Evolutionary conservation across 208 protist genomes (phyloP), one percentile per base, ranked within the genome.

Genomic region (Phytomonas serpens): DNA sequence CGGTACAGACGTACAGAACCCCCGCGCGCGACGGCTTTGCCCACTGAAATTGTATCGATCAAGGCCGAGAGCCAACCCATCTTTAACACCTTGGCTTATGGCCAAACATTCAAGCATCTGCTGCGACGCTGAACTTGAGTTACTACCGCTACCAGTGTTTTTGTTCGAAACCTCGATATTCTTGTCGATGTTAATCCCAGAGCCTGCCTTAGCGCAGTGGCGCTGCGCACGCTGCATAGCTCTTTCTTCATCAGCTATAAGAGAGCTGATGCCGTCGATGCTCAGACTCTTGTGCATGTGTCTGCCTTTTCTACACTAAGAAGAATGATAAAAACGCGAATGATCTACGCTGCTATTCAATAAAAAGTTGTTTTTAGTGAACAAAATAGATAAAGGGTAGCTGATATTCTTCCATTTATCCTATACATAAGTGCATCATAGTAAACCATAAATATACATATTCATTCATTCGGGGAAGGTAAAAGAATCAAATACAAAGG

Each of bases 1-100:
- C n/a, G 83, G 83, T 1, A 88, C 77, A n/a, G 84, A 79, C 57
- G 80, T 93, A 71, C 82, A 91, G 77, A 93, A 95, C 69, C 80
- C 83, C 38, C 87, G 85, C 31, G 90, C 83, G 63, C 83, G 78
- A 57, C 77, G 75, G 13, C 68, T 75, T 47, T 82, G 70, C 3
- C 76, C 61, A 37, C 74, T 68, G 66, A 78, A 78, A 52, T 90
- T 81, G 63, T 85, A 76, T 38, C 32, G 30, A 19, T 33, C 62
- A 16, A 38, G 14, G 4, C 19, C 62, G 27, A 66, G 10, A 38
- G 66, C 65, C 16, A 78, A 64, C 7, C 71, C 69, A 52, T 77
- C 69, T 61, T 79, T 42, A 36, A 85, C 63, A 16, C 74, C 74
- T 7, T 69, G 74, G 52, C 64, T 64, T 70, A 78, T 78, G 34